A percentile compares a stretch with the other conserved stretches of the same genome.
Conservation (phyloP, 2,329 filamentous ascomycete genomes). For the Lizonia empirigonia region DNA sequence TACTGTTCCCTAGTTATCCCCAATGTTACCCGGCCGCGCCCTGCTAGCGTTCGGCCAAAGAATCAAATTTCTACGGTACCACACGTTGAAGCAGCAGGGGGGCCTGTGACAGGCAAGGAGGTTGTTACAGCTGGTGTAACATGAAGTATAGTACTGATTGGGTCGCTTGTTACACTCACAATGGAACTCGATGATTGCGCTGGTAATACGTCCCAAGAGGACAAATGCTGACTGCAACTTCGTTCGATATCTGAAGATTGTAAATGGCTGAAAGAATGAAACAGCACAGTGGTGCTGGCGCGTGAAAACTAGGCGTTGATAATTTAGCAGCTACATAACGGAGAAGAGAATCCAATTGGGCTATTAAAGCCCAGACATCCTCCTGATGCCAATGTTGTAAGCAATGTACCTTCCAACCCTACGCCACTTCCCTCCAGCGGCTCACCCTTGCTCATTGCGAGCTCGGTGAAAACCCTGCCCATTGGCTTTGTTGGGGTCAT, state of each 20-base stretch:
- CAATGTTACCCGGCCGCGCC: no score
- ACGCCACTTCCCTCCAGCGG: constrained; percentile 48
- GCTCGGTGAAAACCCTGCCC: constrained; percentile 54
- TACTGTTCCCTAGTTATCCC: no score
- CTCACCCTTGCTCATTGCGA: constrained; percentile 57
- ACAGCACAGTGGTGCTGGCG: neutral
- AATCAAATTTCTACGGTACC: no score
- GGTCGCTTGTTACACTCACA: no score
- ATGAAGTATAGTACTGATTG: no score
- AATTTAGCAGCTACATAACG: neutral
- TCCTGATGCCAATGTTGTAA: constrained; percentile 51
- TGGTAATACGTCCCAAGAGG: neutral
- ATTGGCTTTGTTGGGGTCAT: constrained; percentile 56
- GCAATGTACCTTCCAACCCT: constrained; percentile 46
- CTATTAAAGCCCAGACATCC: constrained; percentile 42
- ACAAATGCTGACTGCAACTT: no score
- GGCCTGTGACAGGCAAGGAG: no score
- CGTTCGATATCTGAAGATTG: no score
- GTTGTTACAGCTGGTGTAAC: no score
- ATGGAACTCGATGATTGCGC: neutral
- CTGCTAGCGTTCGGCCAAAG: no score
- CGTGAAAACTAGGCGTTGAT: neutral
- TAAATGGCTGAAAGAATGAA: neutral
- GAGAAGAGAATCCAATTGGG: neutral
- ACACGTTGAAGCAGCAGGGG: no score